Evolutionary conservation across 371 early-diverging fungal species (phyloP).

Genomic region (Chytridium lagenaria): DNA sequence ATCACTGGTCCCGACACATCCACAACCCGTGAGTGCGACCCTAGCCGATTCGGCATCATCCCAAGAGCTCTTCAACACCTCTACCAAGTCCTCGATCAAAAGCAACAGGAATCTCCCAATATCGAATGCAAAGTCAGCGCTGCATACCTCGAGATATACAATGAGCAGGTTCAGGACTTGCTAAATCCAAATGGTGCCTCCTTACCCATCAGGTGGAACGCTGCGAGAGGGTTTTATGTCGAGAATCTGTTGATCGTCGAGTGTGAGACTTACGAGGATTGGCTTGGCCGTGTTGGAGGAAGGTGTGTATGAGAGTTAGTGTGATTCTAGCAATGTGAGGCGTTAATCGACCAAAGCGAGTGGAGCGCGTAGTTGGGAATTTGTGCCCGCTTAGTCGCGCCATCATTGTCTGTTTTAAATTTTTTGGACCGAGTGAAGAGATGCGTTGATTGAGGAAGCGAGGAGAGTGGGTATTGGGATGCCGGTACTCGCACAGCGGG

Average conservation of each 20-base stretch:
- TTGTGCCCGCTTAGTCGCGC: too few relatives aligned
- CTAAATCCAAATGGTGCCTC: slow-evolving; percentile 39
- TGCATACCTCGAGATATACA: slow-evolving; percentile 70
- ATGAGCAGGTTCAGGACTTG: slow-evolving; percentile 66
- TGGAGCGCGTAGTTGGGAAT: too few relatives aligned
- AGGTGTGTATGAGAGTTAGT: too few relatives aligned
- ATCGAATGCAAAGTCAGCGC: slow-evolving; percentile 41
- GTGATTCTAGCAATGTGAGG: too few relatives aligned
- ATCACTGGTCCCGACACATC: slow-evolving; percentile 61
- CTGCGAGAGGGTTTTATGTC: slow-evolving; percentile 55
- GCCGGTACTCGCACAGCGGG: too few relatives aligned
- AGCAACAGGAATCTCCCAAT: background rate
- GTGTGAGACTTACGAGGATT: slow-evolving; percentile 56
- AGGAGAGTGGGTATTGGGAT: too few relatives aligned
- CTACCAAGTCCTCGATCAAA: slow-evolving; percentile 35
- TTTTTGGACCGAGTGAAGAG: too few relatives aligned
- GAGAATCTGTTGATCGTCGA: slow-evolving; percentile 59
- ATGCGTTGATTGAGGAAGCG: too few relatives aligned
- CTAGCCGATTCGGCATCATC: slow-evolving; percentile 50
- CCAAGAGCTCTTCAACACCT: slow-evolving; percentile 55
- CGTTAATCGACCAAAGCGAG: too few relatives aligned
- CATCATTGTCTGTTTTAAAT: too few relatives aligned
- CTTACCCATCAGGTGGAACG: slow-evolving; percentile 53
- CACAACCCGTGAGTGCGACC: slow-evolving; percentile 20
- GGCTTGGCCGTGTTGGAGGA: slow-evolving; percentile 59